Evolutionary conservation across 2,329 filamentous ascomycete species (phyloP).

Genomic region (Aspergillus sp.): DNA sequence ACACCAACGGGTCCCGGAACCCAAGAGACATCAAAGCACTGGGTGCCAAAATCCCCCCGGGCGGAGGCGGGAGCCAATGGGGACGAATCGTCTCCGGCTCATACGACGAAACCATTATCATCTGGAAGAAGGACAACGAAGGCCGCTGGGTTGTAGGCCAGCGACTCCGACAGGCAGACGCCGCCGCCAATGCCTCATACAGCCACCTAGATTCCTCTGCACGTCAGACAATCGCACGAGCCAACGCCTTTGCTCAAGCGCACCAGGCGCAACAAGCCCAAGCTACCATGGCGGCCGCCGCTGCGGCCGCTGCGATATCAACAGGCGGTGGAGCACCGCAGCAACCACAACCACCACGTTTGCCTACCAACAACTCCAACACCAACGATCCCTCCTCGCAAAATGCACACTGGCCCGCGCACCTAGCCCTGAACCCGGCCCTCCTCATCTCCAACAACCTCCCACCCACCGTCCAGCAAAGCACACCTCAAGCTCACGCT

Average conservation of each 20-base stretch:
- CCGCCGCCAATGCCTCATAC: slow-evolving; percentile 41
- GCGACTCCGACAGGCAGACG: slow-evolving; percentile 66
- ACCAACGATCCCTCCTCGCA: not conserved
- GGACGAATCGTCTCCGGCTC: slow-evolving; percentile 95
- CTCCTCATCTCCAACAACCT: slow-evolving; percentile 6
- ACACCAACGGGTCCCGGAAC: slow-evolving; percentile 69
- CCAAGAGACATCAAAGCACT: slow-evolving; percentile 73
- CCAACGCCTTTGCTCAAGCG: slow-evolving; percentile 19
- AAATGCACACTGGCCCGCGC: not conserved
- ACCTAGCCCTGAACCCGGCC: slow-evolving; percentile 26
- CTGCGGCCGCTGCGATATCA: slow-evolving; percentile 1
- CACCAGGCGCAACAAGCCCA: slow-evolving; percentile 10
- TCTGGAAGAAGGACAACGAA: slow-evolving; percentile 85
- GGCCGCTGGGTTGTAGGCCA: slow-evolving; percentile 82
- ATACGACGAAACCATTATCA: slow-evolving; percentile 92
- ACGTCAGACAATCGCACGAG: slow-evolving; percentile 3
- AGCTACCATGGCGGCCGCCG: slow-evolving; percentile 1
- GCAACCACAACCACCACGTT: not conserved
- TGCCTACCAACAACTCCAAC: not conserved
- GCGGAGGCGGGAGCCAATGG: slow-evolving; percentile 84
- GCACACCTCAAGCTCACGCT: not conserved
- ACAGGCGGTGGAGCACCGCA: not conserved
- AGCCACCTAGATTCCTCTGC: slow-evolving; percentile 3
- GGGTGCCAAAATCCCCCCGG: slow-evolving; percentile 84
- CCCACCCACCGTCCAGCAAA: slow-evolving; percentile 30